Evolutionary conservation across 352 stramenopile species (phyloP).

Genomic region (Phytophthora agathidicida): DNA sequence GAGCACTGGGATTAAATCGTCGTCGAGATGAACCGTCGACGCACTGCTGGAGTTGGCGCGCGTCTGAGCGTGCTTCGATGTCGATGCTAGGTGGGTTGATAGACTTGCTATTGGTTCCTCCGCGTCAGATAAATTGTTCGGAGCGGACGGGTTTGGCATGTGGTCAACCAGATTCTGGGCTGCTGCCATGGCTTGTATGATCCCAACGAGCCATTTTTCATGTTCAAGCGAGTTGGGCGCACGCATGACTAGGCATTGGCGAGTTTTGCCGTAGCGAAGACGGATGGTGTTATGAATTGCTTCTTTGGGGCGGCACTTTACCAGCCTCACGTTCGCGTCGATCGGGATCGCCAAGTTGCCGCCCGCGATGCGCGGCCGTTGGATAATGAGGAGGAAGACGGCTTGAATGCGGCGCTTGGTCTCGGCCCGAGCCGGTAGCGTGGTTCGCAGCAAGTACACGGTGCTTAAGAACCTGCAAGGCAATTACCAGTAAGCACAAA

Average conservation of each 20-base stretch:
- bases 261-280: constrained; percentile 11
- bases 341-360: constrained; percentile 21
- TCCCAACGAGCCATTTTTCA: constrained; percentile 16
- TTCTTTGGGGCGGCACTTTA: constrained; percentile 18
- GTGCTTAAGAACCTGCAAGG: constrained; percentile 14
- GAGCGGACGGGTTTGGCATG: background rate
- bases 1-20: background rate
- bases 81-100: background rate
- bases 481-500: background rate
- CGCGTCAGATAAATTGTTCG: background rate
- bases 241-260: constrained; percentile 10
- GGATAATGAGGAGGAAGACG: constrained; percentile 18
- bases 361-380: constrained; percentile 14
- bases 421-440: background rate
- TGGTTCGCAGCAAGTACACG: constrained; percentile 13
- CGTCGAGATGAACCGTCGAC: background rate
- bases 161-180: background rate
- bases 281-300: constrained; percentile 17
- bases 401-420: background rate
- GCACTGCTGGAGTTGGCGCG: background rate
- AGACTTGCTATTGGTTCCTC: background rate
- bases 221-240: constrained; percentile 17
- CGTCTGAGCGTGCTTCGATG: background rate
- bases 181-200: constrained; percentile 24
- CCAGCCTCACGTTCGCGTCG: constrained; percentile 20